Base-by-base conservation (phyloP, 768 basidiomycete genomes). In the Sporobolomyces roseus region DNA sequence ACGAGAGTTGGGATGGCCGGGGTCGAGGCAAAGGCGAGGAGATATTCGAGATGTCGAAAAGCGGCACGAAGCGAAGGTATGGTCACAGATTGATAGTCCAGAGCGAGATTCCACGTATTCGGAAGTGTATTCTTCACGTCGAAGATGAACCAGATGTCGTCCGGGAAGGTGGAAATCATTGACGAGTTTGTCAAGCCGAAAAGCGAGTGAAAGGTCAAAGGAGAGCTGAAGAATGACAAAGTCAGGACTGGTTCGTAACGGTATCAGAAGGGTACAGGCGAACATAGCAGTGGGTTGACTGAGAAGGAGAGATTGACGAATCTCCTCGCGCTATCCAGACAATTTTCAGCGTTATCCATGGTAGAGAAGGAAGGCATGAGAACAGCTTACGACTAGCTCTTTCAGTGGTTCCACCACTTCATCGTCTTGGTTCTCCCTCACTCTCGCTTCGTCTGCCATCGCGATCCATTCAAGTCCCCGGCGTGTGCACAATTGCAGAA, bases 11-110 rank as follows among this genome's bases (percentile, higher is more conserved):
- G 45, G 38, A 5, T 5, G 23, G 35, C 27, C 5, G 54, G 36
- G 8, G 36, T 5, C 38, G 10, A 27, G 6, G n/a, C 45, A 27
- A 45, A 58, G 25, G 38, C 19, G 27, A 58, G 56, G 17, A 45
- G 16, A 41, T 27, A 45, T 45, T 45, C 56, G 56, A 58, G 38
- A 23, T 58, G 56, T 25, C 10, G 38, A n/a, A 41, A 58, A 14
- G 45, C 25, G 14, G 38, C n/a, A n/a, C n/a, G n/a, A n/a, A 21
- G 10, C 2, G 4, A 21, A 41, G 27, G n/a, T 36, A 36, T 3
- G 9, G 9, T 3, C 4, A 2, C 56, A 38, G 45, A 25, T n/a
- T n/a, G n/a, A n/a, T n/a, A n/a, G n/a, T n/a, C n/a, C n/a, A n/a
- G n/a, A n/a, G n/a, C n/a, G n/a, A n/a, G n/a, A n/a, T n/a, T n/a